Evolutionary conservation across 2,329 filamentous ascomycete species (phyloP), one percentile per base, ranked within the genome.

Genomic region (Ampelomyces quisqualis): DNA sequence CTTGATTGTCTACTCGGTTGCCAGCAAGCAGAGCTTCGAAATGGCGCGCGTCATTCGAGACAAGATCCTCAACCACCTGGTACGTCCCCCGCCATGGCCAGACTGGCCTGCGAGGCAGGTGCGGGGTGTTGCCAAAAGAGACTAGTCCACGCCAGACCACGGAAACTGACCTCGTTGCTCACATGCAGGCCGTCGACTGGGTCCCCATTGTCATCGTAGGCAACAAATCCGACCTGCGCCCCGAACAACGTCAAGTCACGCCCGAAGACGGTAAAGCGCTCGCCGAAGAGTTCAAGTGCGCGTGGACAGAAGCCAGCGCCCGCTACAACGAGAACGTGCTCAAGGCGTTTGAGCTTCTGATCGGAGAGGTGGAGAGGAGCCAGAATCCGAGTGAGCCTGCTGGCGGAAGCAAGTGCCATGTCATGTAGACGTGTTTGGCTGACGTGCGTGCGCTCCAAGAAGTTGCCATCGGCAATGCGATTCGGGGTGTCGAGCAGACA

Each of bases 1-100:
- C 71, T 90, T 98, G 80, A 85, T 98, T 46, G 91, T 96, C 34
- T 98, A 98, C 73, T 95, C 90, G n/a, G 90, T 98, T 34, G 87
- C 88, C 15, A 95, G 88, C 33, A 84, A 88, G 62, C 87, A 93
- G 58, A 95, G 90, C 7, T 97, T 96, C 64, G 93, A 98, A 68
- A 98, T 97, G 91, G 86, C 95, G 35, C 83, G 88, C 62, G 89
- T 96, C 45, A 95, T 98, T 55, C 80, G 90, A 18, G 91, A 97
- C 69, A 98, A 97, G 78, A 96, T 98, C 49, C 76, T 98, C 43
- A 95, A 95, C 68, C 91, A 97, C 67, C 74, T 97, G 51, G 91
- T 95, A 74, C 65, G 83, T 70, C 19, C 20, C 28, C 30, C 8
- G 9, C 22, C 27, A 38, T 5, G 44, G 23, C 30, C n/a, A 33